A percentile compares a stretch with the other conserved stretches of the same genome.
Evolutionary conservation across 176 grass and related monocot species (phyloP).

Genomic region (Aegilops longissima): DNA sequence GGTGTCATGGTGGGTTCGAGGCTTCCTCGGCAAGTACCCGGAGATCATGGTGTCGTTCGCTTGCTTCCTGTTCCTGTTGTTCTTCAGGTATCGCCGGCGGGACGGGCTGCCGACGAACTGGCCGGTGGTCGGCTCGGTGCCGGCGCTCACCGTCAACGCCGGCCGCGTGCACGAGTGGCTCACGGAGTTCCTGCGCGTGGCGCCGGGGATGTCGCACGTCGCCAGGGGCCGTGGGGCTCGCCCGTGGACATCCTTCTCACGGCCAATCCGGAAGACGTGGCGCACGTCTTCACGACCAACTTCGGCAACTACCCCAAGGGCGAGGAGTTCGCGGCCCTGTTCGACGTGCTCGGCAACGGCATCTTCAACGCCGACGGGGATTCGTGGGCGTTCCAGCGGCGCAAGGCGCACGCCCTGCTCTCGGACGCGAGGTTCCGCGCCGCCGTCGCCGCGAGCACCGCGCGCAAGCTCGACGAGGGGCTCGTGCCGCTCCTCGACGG

Average conservation of each 20-base stretch:
- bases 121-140: conserved; percentile 63
- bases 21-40: conserved; percentile 36
- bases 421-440: conserved; percentile 48
- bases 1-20: conserved; percentile 34
- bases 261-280: conserved; percentile 66
- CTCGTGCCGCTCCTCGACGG: conserved; percentile 55
- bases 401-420: conserved; percentile 57
- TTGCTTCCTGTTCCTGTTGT: conserved; percentile 37
- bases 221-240: conserved; percentile 38
- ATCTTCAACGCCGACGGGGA: conserved; percentile 82
- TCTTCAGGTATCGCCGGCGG: not conserved
- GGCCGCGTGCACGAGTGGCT: conserved; percentile 54
- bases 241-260: conserved; percentile 54
- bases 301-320: conserved; percentile 81
- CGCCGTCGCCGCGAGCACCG: conserved; percentile 28
- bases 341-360: conserved; percentile 68
- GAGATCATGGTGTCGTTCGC: conserved; percentile 36
- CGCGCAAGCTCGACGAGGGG: conserved; percentile 46
- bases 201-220: conserved; percentile 30
- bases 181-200: conserved; percentile 25
- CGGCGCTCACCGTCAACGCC: conserved; percentile 29
- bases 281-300: conserved; percentile 58
- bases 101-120: conserved; percentile 53
- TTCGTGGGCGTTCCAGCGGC: conserved; percentile 64
- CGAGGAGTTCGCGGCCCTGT: conserved; percentile 51